phyloP scores from a whole-genome alignment of 2,329 filamentous ascomycete species.

The Colletotrichum karsti region DNA sequence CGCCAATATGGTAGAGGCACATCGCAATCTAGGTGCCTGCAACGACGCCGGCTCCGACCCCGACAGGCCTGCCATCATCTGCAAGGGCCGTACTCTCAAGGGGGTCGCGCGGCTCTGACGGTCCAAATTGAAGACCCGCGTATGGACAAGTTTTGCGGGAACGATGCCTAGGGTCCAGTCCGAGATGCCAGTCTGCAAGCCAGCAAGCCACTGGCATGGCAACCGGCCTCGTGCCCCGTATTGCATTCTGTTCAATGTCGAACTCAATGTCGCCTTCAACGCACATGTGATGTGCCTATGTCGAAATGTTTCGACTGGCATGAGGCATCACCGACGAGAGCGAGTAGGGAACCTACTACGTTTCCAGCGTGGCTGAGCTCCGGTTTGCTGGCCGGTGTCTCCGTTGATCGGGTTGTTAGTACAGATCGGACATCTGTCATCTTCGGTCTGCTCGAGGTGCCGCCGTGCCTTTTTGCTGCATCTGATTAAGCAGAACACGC shows the following conservation, averaged over 20 bases:
- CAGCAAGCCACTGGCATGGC: not conserved
- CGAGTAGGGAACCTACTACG: conserved; percentile 7
- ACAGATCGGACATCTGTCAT: conserved; percentile 17
- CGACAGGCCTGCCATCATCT: not conserved
- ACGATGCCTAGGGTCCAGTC: conserved; percentile 12
- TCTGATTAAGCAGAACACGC: not conserved
- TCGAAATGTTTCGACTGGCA: not conserved
- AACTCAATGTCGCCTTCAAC: conserved; percentile 3
- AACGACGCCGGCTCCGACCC: not conserved
- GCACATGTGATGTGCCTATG: not conserved
- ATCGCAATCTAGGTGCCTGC: conserved; percentile 3
- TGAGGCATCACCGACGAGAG: not conserved
- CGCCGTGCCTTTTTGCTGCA: not conserved
- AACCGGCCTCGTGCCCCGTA: conserved; percentile 11
- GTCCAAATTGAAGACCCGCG: conserved; percentile 27
- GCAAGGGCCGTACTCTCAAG: conserved; percentile 20
- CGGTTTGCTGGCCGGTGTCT: conserved; percentile 23
- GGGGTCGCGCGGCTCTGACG: conserved; percentile 23
- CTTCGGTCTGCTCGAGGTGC: not conserved
- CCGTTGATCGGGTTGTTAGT: conserved; percentile 18
- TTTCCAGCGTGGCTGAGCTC: conserved; percentile 27
- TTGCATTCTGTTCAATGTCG: not conserved
- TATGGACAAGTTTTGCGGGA: conserved; percentile 15
- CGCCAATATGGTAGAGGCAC: not conserved
- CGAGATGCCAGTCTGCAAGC: not conserved